Percentiles rank a stretch among this genome's conserved stretches.
Evolutionary conservation across 306 rosid genomes (phyloP).

Genomic region (Cucurbita maxima): DNA sequence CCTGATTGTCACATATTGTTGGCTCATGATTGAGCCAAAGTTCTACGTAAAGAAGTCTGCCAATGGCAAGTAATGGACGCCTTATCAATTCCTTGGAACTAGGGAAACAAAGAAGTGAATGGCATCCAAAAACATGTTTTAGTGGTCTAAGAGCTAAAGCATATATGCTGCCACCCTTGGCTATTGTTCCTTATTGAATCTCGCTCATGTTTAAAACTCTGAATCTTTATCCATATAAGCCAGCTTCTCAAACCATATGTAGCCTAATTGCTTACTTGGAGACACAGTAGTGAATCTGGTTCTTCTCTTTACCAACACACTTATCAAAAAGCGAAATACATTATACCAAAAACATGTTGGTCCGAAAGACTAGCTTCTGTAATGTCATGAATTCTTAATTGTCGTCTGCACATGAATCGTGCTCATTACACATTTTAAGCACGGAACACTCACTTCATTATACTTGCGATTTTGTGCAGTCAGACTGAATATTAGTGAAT

Average conservation of each 20-base stretch:
- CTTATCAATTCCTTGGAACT: background rate
- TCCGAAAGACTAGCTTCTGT: background rate
- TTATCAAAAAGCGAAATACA: background rate
- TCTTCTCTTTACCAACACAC: background rate
- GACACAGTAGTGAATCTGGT: background rate
- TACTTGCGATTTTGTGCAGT: background rate
- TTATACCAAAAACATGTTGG: background rate
- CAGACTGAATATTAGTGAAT: background rate
- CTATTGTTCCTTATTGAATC: background rate
- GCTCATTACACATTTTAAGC: background rate
- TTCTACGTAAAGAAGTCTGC: background rate
- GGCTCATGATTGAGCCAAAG: background rate
- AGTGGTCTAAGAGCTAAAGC: background rate
- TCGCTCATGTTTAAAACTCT: background rate
- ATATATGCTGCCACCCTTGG: background rate
- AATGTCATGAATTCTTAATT: background rate
- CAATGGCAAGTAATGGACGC: background rate
- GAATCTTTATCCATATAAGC: background rate
- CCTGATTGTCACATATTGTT: background rate
- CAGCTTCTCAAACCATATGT: background rate
- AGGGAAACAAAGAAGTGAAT: background rate
- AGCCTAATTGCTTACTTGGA: slow-evolving; percentile 2
- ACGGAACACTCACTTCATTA: background rate
- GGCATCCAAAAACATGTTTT: background rate
- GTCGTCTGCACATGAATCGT: background rate